These are phyloP conservation scores for Lipomyces kockii DNA, from an alignment of 805 yeast genomes.

Conservation along the genomic window DNA sequence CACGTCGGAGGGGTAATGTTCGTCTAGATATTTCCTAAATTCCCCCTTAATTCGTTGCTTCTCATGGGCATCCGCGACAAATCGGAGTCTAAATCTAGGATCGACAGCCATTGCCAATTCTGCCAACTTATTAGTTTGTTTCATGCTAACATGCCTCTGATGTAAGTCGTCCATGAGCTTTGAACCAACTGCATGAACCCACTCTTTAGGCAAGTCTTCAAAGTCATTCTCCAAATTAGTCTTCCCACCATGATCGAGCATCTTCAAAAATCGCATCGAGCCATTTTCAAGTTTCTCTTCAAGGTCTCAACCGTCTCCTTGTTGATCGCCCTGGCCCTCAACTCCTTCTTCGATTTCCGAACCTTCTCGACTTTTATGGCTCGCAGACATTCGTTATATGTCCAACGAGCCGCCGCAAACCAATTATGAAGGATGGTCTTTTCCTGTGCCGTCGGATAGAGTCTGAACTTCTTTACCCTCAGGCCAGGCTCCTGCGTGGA, in stretches of 20 bases:
- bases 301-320: too few species aligned
- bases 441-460: too few species aligned
- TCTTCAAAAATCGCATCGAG: slow-evolving; percentile 7
- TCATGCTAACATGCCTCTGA: slow-evolving; percentile 9
- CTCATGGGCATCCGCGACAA: slow-evolving; percentile 11
- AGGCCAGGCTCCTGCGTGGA: too few species aligned
- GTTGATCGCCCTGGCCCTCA: too few species aligned
- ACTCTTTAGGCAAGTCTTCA: slow-evolving; percentile 9
- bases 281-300: slow-evolving; percentile 7
- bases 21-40: slow-evolving; percentile 3
- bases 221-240: slow-evolving; percentile 7
- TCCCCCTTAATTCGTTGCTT: slow-evolving; percentile 8
- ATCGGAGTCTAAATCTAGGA: slow-evolving; percentile 8
- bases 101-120: slow-evolving; percentile 8
- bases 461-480: too few species aligned
- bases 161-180: slow-evolving; percentile 6
- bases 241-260: slow-evolving; percentile 8
- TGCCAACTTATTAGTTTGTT: slow-evolving; percentile 6
- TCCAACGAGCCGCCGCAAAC: too few species aligned
- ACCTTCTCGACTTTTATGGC: too few species aligned
- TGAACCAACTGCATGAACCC: slow-evolving; percentile 7
- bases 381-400: too few species aligned
- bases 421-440: too few species aligned
- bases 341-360: too few species aligned
- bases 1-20: slow-evolving; percentile 3